These are phyloP conservation scores for Oryza meyeriana DNA, from an alignment of 176 grass and related monocot species.

Conservation along the genomic window DNA sequence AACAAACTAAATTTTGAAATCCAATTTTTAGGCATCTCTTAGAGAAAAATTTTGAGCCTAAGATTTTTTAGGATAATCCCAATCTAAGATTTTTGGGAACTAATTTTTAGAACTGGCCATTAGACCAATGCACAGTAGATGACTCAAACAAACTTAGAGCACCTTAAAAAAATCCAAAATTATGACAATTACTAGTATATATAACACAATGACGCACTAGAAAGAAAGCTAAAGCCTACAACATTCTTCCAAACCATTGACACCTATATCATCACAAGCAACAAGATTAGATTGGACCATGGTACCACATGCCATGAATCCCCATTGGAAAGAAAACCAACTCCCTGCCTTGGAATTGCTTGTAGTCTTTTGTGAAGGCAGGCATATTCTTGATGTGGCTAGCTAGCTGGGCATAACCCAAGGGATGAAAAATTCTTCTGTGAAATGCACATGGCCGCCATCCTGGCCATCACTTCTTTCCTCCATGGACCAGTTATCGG, in stretches of 20 bases:
- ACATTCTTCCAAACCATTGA: background rate
- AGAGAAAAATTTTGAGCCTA: too few species aligned
- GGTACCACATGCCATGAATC: background rate
- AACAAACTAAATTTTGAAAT: too few species aligned
- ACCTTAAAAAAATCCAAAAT: too few species aligned
- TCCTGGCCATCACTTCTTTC: background rate
- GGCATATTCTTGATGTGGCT: slow-evolving; percentile 8
- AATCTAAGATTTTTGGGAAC: too few species aligned
- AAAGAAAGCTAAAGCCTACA: background rate
- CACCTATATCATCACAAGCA: background rate
- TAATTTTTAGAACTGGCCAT: too few species aligned
- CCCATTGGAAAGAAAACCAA: background rate
- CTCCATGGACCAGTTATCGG: background rate
- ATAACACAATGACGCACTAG: too few species aligned
- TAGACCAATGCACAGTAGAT: too few species aligned
- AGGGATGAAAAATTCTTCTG: background rate
- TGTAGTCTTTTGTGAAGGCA: background rate
- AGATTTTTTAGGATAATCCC: too few species aligned
- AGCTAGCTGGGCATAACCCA: background rate
- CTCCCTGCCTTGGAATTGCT: slow-evolving; percentile 12
- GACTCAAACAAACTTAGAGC: too few species aligned
- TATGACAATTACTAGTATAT: too few species aligned
- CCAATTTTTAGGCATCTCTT: too few species aligned
- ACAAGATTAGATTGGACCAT: background rate
- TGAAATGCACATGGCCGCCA: slow-evolving; percentile 27